Percentiles rank a stretch among this genome's conserved stretches.
These are phyloP conservation scores for Kalanchoe fedtschenkoi DNA, from an alignment of 164 flowering plant species.

Conservation along the genomic window DNA sequence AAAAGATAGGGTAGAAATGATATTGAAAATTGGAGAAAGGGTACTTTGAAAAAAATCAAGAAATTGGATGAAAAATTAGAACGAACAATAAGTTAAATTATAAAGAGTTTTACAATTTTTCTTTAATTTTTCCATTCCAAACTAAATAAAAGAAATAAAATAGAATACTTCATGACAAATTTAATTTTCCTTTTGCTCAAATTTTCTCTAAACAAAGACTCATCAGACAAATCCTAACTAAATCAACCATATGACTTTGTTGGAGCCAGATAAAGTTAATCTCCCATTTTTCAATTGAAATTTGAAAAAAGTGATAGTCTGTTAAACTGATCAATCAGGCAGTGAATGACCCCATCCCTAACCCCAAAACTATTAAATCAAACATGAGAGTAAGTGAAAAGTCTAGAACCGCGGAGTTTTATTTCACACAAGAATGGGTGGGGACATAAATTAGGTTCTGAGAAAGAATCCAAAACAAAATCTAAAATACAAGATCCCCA, in stretches of 20 bases:
- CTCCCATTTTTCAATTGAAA: background rate
- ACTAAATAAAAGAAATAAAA: too few relatives aligned
- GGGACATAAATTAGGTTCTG: background rate
- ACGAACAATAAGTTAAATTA: too few relatives aligned
- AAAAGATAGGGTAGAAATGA: too few relatives aligned
- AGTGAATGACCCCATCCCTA: background rate
- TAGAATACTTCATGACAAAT: too few relatives aligned
- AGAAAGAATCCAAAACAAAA: conserved; percentile 2
- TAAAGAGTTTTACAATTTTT: too few relatives aligned
- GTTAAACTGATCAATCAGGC: background rate
- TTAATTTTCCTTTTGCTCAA: too few relatives aligned
- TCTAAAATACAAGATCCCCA: conserved; percentile 4
- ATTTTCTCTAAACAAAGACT: too few relatives aligned
- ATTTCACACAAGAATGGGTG: background rate
- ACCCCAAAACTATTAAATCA: background rate
- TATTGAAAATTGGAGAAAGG: too few relatives aligned
- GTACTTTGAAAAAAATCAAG: too few relatives aligned
- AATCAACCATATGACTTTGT: background rate
- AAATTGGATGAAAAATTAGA: too few relatives aligned
- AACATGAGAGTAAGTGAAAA: conserved; percentile 1
- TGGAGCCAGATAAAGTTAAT: background rate
- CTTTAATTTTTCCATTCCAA: too few relatives aligned
- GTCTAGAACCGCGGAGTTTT: background rate
- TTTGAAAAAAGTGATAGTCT: background rate
- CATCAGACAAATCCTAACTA: background rate